Evolutionary conservation across 2,329 filamentous ascomycete genomes (phyloP).

Genomic region (Zasmidium cellare): DNA sequence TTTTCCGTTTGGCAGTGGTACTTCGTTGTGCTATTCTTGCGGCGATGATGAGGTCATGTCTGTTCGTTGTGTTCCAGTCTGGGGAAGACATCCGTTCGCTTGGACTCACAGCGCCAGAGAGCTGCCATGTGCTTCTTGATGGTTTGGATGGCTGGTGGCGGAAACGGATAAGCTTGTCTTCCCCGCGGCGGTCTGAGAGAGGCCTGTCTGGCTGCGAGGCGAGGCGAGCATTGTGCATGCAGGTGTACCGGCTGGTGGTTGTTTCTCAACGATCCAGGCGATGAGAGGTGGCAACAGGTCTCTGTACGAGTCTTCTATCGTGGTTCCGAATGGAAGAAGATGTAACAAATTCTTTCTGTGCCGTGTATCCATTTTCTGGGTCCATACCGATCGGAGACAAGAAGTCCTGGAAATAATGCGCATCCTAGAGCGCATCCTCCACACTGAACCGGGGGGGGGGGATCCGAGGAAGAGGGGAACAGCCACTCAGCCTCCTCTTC

Average conservation of each 20-base stretch:
- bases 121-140: background rate
- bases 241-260: background rate
- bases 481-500: background rate
- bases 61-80: background rate
- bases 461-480: background rate
- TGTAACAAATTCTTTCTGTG: no score
- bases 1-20: background rate
- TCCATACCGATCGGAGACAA: background rate
- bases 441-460: background rate
- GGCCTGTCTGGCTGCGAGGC: background rate
- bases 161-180: background rate
- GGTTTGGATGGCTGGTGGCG: background rate
- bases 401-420: background rate
- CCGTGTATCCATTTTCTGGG: background rate
- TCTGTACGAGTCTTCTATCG: no score
- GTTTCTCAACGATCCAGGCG: background rate
- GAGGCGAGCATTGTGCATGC: background rate
- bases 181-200: background rate
- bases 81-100: background rate
- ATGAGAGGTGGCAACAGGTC: background rate
- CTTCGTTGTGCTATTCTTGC: background rate
- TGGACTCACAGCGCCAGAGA: background rate
- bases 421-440: slow-evolving; percentile 5
- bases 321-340: no score
- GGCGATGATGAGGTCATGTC: background rate